These are phyloP conservation scores for Phytomonas sp. DNA, from an alignment of 208 protist species.

Conservation along the genomic window DNA sequence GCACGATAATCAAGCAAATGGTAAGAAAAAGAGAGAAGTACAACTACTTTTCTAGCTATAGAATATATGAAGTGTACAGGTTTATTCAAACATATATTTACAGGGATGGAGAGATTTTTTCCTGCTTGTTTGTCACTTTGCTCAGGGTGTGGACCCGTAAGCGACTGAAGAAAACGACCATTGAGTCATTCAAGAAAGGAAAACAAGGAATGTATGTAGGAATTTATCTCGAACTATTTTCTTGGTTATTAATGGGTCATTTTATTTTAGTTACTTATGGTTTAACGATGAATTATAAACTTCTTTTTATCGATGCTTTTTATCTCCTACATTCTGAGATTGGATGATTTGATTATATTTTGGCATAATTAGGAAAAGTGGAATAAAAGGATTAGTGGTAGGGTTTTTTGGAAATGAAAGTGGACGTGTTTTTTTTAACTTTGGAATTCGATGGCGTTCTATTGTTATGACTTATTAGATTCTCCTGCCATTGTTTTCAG, in stretches of 20 bases:
- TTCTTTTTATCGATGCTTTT: background rate
- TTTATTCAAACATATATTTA: background rate
- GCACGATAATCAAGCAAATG: background rate
- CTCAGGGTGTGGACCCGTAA: background rate
- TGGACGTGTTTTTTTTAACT: background rate
- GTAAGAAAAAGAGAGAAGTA: background rate
- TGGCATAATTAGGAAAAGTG: background rate
- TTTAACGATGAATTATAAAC: background rate
- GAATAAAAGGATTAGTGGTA: background rate
- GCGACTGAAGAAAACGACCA: background rate
- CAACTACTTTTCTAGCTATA: background rate
- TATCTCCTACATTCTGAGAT: background rate
- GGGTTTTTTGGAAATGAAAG: background rate
- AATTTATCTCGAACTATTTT: background rate
- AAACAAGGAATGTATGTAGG: background rate
- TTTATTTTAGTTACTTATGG: background rate
- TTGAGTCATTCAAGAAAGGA: background rate
- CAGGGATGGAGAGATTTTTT: background rate
- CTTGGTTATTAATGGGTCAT: background rate
- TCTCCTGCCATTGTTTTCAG: background rate
- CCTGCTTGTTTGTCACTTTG: background rate
- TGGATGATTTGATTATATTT: background rate
- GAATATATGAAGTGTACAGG: background rate
- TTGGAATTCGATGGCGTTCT: background rate
- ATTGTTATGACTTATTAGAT: background rate